phyloP scores from a whole-genome alignment of 1,139 yeast species.

The Schizosaccharomyces versatilis region DNA sequence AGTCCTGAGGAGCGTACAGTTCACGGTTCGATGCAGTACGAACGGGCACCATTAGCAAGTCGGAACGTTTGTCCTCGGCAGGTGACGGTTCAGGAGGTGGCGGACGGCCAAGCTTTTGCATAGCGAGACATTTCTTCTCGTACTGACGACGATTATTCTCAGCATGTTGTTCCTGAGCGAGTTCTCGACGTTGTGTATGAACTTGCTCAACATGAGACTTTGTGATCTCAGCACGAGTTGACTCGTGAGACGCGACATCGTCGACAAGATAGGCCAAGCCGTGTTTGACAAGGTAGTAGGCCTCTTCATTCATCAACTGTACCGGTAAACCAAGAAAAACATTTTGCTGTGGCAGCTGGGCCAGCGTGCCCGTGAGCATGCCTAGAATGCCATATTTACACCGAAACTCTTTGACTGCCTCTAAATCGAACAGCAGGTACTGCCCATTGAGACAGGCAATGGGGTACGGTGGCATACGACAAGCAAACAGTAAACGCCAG shows the following conservation, averaged over 20 bases:
- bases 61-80: not conserved
- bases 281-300: slow-evolving; percentile 35
- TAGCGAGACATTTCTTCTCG: slow-evolving; percentile 2
- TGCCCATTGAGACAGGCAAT: not conserved
- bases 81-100: slow-evolving; percentile 2
- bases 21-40: not conserved
- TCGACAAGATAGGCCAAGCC: slow-evolving; percentile 19
- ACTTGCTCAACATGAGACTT: not conserved
- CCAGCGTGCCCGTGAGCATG: slow-evolving; percentile 55
- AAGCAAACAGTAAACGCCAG: too few relatives aligned
- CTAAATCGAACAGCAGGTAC: not conserved
- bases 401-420: slow-evolving; percentile 32
- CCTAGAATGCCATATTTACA: slow-evolving; percentile 39
- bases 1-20: not conserved
- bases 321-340: slow-evolving; percentile 66
- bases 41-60: not conserved
- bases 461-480: not conserved
- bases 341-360: slow-evolving; percentile 81
- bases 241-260: slow-evolving; percentile 17
- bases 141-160: not conserved
- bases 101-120: slow-evolving; percentile 2
- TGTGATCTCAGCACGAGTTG: slow-evolving; percentile 13
- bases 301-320: slow-evolving; percentile 51
- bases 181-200: not conserved
- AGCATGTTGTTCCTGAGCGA: not conserved